Evolutionary conservation across 345 rosid genomes (phyloP).

Genomic region (Boechera retrofracta): DNA sequence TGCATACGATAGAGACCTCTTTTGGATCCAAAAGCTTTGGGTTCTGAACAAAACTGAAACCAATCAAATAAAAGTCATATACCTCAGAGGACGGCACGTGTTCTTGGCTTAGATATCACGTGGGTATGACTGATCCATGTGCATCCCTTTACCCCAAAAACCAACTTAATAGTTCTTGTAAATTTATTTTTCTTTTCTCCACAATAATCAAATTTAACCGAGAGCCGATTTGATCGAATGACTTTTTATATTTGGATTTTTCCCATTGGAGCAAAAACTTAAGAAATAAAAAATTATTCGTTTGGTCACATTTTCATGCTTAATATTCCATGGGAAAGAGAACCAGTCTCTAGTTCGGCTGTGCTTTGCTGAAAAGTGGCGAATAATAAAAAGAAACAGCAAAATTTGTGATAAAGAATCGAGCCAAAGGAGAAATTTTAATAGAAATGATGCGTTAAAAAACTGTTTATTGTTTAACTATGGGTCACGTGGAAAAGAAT

Average conservation of each 20-base stretch:
- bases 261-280: background rate
- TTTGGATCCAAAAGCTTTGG: constrained; percentile 46
- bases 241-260: background rate
- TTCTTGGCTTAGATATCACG: constrained; percentile 44
- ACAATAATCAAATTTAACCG: background rate
- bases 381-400: constrained; percentile 8
- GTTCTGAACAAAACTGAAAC: constrained; percentile 36
- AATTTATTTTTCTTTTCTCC: background rate
- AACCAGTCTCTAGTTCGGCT: constrained; percentile 22
- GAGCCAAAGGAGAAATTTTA: constrained; percentile 11
- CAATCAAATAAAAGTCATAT: constrained; percentile 47
- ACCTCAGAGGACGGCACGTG: constrained; percentile 43
- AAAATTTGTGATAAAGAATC: constrained; percentile 11
- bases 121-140: constrained; percentile 46
- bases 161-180: constrained; percentile 17
- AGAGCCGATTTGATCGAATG: background rate
- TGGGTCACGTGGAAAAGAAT: constrained; percentile 30
- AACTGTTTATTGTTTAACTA: background rate
- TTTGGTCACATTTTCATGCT: background rate
- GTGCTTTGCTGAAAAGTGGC: constrained; percentile 36
- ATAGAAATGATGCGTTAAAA: background rate
- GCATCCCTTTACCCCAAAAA: constrained; percentile 42
- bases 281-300: background rate
- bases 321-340: background rate
- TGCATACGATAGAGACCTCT: constrained; percentile 49